Conservation (phyloP, 2,329 filamentous ascomycete species). For the Epichloe typhina region DNA sequence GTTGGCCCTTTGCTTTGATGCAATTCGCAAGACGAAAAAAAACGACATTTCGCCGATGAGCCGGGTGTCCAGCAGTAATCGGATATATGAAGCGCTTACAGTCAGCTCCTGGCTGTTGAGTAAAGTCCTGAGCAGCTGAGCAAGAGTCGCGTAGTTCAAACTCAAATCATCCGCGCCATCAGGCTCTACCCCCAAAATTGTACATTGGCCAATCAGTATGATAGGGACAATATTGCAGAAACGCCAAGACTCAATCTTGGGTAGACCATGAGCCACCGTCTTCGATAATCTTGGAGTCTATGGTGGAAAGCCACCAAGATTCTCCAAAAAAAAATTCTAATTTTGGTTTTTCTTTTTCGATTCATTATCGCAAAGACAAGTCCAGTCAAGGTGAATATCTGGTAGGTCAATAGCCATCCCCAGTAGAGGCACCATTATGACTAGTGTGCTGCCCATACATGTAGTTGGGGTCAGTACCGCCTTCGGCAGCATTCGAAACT, state of each 20-base stretch:
- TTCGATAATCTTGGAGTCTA: background rate
- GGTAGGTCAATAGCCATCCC: conserved; percentile 34
- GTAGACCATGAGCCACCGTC: background rate
- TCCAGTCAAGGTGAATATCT: background rate
- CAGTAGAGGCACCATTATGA: conserved; percentile 44
- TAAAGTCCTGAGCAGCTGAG: background rate
- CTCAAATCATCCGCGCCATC: conserved; percentile 1
- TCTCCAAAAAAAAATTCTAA: background rate
- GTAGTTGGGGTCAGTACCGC: conserved; percentile 29
- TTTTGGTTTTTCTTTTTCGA: background rate
- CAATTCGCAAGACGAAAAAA: conserved; percentile 30
- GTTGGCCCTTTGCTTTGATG: background rate
- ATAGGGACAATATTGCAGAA: background rate
- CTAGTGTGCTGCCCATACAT: conserved; percentile 41
- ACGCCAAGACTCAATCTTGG: background rate
- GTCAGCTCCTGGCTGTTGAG: background rate
- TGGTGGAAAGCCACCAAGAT: background rate
- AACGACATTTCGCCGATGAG: conserved; percentile 66
- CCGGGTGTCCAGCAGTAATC: background rate
- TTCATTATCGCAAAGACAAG: background rate
- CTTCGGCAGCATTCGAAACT: conserved; percentile 25
- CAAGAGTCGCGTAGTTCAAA: background rate
- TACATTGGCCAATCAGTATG: conserved; percentile 2
- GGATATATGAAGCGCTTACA: background rate
- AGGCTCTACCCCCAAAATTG: conserved; percentile 3